phyloP scores from a whole-genome alignment of 768 basidiomycete genomes.

The Solioccasus polychromus region DNA sequence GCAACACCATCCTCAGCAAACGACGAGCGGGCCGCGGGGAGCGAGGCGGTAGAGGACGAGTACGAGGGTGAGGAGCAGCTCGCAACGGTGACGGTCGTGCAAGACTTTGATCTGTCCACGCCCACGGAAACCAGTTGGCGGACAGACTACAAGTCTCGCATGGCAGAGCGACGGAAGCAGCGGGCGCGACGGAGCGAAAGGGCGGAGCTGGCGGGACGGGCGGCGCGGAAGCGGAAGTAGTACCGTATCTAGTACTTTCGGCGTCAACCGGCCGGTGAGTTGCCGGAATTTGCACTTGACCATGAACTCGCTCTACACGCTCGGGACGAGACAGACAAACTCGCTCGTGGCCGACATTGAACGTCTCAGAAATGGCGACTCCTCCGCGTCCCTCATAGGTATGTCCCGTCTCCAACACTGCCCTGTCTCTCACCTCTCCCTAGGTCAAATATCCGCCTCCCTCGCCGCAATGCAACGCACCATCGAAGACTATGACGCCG shows the following conservation, averaged over 20 bases:
- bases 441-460: constrained; percentile 98
- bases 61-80: constrained; percentile 82
- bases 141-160: constrained; percentile 47
- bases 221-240: constrained; percentile 59
- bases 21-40: constrained; percentile 50
- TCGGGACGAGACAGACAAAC: constrained; percentile 88
- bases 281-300: constrained; percentile 15
- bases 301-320: constrained; percentile 96
- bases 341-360: constrained; percentile 87
- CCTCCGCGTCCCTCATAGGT: constrained; percentile 82
- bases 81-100: constrained; percentile 87
- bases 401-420: constrained; percentile 22
- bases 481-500: constrained; percentile 95
- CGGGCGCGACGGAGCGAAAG: constrained; percentile 63
- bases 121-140: too few relatives aligned
- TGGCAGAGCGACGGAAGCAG: constrained; percentile 62
- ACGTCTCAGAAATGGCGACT: constrained; percentile 75
- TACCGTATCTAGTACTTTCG: neutral
- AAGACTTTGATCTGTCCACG: constrained; percentile 81
- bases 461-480: constrained; percentile 92
- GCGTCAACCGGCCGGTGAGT: constrained; percentile 10
- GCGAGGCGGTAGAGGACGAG: constrained; percentile 53
- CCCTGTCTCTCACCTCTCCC: constrained; percentile 23
- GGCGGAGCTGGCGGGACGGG: constrained; percentile 69
- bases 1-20: constrained; percentile 1